Base-by-base conservation (phyloP, 2,329 filamentous ascomycete genomes). In the Aspergillus sp. region DNA sequence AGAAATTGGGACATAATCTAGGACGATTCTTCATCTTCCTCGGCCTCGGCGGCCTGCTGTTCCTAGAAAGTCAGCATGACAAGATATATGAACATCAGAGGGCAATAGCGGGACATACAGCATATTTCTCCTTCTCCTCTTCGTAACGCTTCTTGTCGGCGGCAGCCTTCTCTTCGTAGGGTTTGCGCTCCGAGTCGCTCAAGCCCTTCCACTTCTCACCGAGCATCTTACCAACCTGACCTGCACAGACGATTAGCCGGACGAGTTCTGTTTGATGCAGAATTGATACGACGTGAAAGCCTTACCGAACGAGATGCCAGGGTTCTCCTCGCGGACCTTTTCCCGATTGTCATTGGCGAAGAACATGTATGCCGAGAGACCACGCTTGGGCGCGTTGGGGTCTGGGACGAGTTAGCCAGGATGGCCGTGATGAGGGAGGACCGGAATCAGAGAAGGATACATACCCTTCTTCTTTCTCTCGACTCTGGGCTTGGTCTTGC, bases 351-450 rank as follows among this genome's bases (percentile, higher is more conserved):
- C 93, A 69, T 97, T 97, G 83, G 93, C 93, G 72, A 97, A 98
- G 86, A 97, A 97, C 93, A 98, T 98, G 84, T 98, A 98, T 56
- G 93, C 93, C 46, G 93, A 97, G 44, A 98, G 88, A 79, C 91
- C 93, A 75, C 93, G 90, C 90, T 97, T 98, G 72, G 93, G 93
- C 52, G 90, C 91, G 76, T 96, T 96, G 74, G 90, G 90, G 75
- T 96, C 90, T 95, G 63, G 7, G 13, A 37, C 32, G n/a, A 5
- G 27, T 59, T 43, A 62, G 58, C 53, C 49, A 49, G 42, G 42
- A 12, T 7, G 33, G 22, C 22, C 45, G 44, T 32, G 46, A 46
- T 35, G 43, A 12, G 7, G 32, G 25, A 25, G 45, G 46, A 38
- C 46, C 46, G 35, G 19, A 13, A 10, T 47, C 15, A 20, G 27